Conservation (phyloP, 1,284 basidiomycete genomes). For the Rhodotorula sp. region DNA sequence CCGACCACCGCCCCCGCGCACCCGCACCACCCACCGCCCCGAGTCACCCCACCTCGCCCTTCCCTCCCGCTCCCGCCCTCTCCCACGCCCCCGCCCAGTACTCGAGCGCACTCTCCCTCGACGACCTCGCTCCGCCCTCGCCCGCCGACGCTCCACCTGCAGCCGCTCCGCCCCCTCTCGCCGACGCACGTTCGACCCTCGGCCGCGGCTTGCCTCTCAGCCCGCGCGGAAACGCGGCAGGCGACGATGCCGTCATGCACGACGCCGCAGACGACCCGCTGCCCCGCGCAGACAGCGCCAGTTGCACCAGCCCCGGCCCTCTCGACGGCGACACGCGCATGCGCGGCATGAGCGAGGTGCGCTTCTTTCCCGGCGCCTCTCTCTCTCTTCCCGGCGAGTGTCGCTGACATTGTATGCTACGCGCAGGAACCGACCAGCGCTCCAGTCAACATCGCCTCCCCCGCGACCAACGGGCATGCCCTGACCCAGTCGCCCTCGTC, state of each 20-base stretch:
- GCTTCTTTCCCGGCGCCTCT: background rate
- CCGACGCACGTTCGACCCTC: too few species aligned
- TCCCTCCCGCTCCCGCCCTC: too few species aligned
- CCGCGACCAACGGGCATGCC: background rate
- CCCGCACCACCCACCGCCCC: background rate
- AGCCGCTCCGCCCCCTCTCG: too few species aligned
- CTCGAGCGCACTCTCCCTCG: background rate
- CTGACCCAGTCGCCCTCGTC: background rate
- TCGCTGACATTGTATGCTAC: background rate
- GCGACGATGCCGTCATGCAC: background rate
- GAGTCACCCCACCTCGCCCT: background rate
- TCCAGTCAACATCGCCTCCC: background rate
- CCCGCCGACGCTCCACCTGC: too few species aligned
- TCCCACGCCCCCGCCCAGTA: too few species aligned
- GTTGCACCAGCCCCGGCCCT: background rate
- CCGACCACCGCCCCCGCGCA: background rate
- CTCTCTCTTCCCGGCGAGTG: background rate
- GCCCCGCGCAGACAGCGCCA: background rate
- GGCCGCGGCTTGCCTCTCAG: too few species aligned
- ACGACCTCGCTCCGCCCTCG: too few species aligned
- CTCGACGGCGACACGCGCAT: conserved; percentile 1
- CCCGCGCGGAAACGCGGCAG: background rate
- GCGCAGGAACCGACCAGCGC: conserved; percentile 1
- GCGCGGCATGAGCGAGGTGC: conserved; percentile 5
- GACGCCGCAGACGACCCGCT: background rate